Conservation (phyloP, 208 protist genomes). For the Crithidia bombi region DNA sequence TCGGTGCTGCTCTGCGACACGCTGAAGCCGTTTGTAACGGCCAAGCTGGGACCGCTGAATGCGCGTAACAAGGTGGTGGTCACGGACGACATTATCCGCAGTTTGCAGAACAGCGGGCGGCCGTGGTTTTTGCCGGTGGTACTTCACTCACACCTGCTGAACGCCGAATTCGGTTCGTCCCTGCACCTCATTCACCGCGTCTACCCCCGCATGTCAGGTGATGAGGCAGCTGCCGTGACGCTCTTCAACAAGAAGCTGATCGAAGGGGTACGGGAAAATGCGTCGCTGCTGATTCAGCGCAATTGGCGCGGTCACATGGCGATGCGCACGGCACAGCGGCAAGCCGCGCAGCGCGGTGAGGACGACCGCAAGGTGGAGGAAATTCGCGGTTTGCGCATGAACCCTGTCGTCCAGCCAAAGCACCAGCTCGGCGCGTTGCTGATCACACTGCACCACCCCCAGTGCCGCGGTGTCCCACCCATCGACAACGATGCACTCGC, state of each 20-base stretch:
- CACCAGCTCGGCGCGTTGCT: conserved; percentile 68
- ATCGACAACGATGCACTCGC: conserved; percentile 41
- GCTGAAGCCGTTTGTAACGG: conserved; percentile 69
- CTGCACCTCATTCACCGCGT: conserved; percentile 83
- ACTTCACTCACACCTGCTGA: conserved; percentile 78
- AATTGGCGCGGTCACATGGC: conserved; percentile 74
- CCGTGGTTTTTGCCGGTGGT: conserved; percentile 80
- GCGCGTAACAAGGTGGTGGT: conserved; percentile 34
- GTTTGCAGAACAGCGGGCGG: conserved; percentile 65
- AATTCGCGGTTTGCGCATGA: conserved; percentile 69
- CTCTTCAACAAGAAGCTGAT: conserved; percentile 74
- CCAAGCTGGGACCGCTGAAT: conserved; percentile 72
- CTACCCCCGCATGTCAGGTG: conserved; percentile 48
- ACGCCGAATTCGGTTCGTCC: conserved; percentile 78
- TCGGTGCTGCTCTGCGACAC: conserved; percentile 73
- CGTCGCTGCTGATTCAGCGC: conserved; percentile 79
- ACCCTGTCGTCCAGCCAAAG: conserved; percentile 72
- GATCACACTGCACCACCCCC: conserved; percentile 65
- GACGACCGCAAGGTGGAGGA: conserved; percentile 81
- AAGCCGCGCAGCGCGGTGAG: conserved; percentile 46
- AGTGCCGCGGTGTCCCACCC: conserved; percentile 48
- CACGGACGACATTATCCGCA: conserved; percentile 68
- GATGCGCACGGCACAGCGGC: conserved; percentile 38
- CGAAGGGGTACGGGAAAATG: conserved; percentile 64
- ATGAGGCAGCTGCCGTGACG: conserved; percentile 73